Conservation (phyloP, 768 basidiomycete genomes). For the Tylopilus vinaceipallidus region DNA sequence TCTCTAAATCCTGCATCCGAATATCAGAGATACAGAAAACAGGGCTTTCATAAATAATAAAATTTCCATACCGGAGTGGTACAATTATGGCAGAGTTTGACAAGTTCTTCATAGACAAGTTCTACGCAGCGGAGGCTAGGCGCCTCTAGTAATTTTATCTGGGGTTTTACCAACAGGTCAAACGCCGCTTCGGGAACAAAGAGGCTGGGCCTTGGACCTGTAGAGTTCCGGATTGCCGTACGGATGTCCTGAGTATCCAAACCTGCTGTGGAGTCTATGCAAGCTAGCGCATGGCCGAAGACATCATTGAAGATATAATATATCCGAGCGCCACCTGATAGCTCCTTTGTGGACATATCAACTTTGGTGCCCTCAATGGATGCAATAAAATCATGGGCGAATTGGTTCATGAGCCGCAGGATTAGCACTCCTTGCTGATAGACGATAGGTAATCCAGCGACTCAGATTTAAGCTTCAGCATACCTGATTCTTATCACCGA, state of each 20-base stretch:
- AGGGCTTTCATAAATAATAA: neutral
- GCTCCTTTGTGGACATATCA: conserved; percentile 96
- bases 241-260: conserved; percentile 94
- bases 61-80: conserved; percentile 70
- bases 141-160: conserved; percentile 93
- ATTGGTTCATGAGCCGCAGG: conserved; percentile 97
- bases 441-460: conserved; percentile 13
- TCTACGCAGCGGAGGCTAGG: conserved; percentile 96
- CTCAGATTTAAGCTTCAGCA: neutral
- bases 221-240: conserved; percentile 97
- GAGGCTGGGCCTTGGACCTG: conserved; percentile 91
- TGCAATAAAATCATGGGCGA: conserved; percentile 93
- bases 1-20: conserved; percentile 75
- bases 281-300: conserved; percentile 88
- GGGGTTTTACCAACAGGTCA: conserved; percentile 94
- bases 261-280: conserved; percentile 88
- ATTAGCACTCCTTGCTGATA: conserved; percentile 80
- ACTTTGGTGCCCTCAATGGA: conserved; percentile 97
- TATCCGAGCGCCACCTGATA: conserved; percentile 95
- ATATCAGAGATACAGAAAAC: conserved; percentile 13
- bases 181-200: conserved; percentile 98
- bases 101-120: conserved; percentile 96
- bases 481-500: conserved; percentile 87
- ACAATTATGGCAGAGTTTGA: conserved; percentile 99
- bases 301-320: conserved; percentile 99